Conservation (phyloP, 73 alveolate species). For the Uronychia binucleata region DNA sequence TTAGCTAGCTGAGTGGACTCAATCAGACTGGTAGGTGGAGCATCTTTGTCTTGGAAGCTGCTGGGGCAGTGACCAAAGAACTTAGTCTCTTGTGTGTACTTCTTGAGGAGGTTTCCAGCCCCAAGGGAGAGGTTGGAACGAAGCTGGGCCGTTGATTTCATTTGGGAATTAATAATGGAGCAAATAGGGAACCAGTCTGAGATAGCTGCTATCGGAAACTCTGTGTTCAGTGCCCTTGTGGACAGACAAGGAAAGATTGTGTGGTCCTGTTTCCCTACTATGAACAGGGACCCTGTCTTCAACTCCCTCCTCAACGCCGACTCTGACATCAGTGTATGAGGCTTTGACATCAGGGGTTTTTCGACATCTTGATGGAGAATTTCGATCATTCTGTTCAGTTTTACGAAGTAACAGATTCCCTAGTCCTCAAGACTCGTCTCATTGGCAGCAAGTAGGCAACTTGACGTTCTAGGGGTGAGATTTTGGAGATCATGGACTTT, state of each 20-base stretch:
- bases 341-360: constrained; percentile 12
- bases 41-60: too few relatives aligned
- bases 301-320: constrained; percentile 44
- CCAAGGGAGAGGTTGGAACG: too few relatives aligned
- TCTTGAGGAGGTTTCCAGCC: too few relatives aligned
- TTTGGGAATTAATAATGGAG: neutral
- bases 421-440: constrained; percentile 36
- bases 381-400: constrained; percentile 27
- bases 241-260: constrained; percentile 32
- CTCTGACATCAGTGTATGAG: neutral
- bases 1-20: too few relatives aligned
- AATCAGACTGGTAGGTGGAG: too few relatives aligned
- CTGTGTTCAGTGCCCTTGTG: constrained; percentile 33
- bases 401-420: constrained; percentile 28
- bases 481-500: constrained; percentile 46
- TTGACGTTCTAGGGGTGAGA: constrained; percentile 24
- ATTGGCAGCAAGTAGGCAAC: neutral
- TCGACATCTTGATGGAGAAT: constrained; percentile 24
- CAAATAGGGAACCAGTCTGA: neutral
- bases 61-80: too few relatives aligned
- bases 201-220: constrained; percentile 44
- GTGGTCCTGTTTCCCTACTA: constrained; percentile 50
- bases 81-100: too few relatives aligned
- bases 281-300: constrained; percentile 44
- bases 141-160: neutral